Base-by-base conservation (phyloP, 495 filamentous ascomycete genomes). In the Echria macrotheca region DNA sequence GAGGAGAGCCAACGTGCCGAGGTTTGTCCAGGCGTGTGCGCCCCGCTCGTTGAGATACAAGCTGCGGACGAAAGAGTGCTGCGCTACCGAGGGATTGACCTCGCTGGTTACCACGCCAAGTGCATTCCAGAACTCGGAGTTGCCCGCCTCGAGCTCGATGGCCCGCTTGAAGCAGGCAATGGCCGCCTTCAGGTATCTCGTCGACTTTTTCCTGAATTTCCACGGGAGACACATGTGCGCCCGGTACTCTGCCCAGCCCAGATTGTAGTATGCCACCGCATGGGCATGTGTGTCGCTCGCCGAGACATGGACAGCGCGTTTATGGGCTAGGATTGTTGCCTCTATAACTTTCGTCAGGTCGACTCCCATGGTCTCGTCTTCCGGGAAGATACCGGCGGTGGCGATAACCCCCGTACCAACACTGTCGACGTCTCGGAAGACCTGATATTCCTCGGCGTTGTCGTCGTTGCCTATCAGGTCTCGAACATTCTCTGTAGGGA, bases 81-180 rank as follows among this genome's bases (percentile, higher is more conserved):
- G 93, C 0, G 94, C 82, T 2, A 97, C 86, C 49, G 85, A 84
- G 0, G 89, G 85, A 59, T 88, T 96, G 57, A 95, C 71, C 29
- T 73, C 77, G 35, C 84, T 87, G 2, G 93, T 97, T 12, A 86
- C 87, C 5, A 96, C 89, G 17, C 91, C 93, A 17, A 99, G 78
- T 2, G 93, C 81, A 63, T 96, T 96, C 93, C 93, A 99, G 66
- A 97, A 99, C 57, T 99, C 93, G 0, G 90, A 72, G 59, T 97
- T 99, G 23, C 90, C 86, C 5, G 94, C 85, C 63, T 99, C 93
- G 2, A 96, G 69, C 66, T 97, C 94, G 59, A 99, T 97, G 3
- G 94, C 86, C 43, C 88, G 77, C 68, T 97, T 99, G 79, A 99
- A 99, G 64, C 90, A 94, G 22, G 85, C 79, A 44, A 97, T 83